These are phyloP conservation scores for Fusarium sublunatum DNA, from an alignment of 2,329 filamentous ascomycete genomes.

Conservation along the genomic window DNA sequence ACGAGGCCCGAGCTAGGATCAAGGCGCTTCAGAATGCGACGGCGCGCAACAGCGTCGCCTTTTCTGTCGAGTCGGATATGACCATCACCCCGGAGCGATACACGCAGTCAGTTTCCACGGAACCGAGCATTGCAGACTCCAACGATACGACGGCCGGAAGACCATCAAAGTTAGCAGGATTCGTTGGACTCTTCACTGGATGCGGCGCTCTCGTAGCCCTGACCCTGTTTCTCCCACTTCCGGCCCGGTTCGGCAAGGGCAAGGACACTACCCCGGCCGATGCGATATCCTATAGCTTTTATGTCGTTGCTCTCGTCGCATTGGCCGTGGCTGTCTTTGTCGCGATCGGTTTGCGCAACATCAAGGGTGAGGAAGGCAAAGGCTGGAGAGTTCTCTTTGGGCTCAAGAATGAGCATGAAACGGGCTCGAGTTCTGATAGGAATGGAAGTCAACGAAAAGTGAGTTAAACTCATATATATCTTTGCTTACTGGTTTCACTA, in stretches of 20 bases:
- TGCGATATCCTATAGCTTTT: constrained; percentile 87
- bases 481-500: constrained; percentile 6
- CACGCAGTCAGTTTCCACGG: constrained; percentile 52
- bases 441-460: constrained; percentile 44
- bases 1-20: constrained; percentile 43
- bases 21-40: constrained; percentile 52
- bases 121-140: constrained; percentile 40
- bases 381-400: constrained; percentile 71
- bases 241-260: constrained; percentile 78
- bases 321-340: constrained; percentile 79
- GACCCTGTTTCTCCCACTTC: constrained; percentile 84
- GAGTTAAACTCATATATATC: constrained; percentile 17
- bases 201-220: constrained; percentile 90
- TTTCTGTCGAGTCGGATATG: constrained; percentile 77
- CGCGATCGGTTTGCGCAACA: constrained; percentile 77
- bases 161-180: constrained; percentile 77
- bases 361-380: constrained; percentile 82
- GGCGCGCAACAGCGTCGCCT: constrained; percentile 68
- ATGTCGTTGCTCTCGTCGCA: constrained; percentile 81
- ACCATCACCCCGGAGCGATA: constrained; percentile 78
- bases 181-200: constrained; percentile 92
- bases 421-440: constrained; percentile 29
- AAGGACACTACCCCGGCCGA: constrained; percentile 77
- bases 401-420: constrained; percentile 44
- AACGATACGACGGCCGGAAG: constrained; percentile 53